phyloP scores from a whole-genome alignment of 169 alveolate genomes.

The Besnoitia besnoiti region DNA sequence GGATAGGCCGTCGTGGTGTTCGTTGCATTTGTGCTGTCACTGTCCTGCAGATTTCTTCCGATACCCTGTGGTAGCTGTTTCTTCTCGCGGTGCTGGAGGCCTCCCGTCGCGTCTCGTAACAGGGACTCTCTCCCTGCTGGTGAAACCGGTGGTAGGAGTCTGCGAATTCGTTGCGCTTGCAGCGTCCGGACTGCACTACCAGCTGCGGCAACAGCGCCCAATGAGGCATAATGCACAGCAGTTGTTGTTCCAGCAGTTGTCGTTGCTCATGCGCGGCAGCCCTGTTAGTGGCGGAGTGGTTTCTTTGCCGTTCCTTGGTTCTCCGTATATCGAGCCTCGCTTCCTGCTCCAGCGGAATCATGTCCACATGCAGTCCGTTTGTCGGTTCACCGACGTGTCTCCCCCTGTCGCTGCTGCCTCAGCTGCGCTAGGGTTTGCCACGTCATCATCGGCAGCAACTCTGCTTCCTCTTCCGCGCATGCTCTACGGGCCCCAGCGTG shows the following conservation, averaged over 20 bases:
- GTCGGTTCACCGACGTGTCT: background rate
- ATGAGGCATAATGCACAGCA: background rate
- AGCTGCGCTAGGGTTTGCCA: background rate
- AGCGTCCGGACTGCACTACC: slow-evolving; percentile 6
- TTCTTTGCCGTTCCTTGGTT: background rate
- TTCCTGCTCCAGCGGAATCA: no score
- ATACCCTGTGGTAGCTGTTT: background rate
- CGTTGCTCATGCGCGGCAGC: background rate
- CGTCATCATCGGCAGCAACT: background rate
- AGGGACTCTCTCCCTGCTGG: background rate
- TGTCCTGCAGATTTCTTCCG: background rate
- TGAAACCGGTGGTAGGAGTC: slow-evolving; percentile 1
- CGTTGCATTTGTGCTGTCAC: no score
- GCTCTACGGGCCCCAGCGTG: slow-evolving; percentile 37
- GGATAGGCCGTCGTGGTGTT: no score
- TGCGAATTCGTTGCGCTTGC: slow-evolving; percentile 19
- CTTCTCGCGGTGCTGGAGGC: background rate
- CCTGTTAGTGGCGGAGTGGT: background rate
- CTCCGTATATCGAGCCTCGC: background rate
- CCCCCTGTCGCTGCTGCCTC: background rate
- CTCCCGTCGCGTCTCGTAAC: background rate
- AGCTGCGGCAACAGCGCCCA: background rate
- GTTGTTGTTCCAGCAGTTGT: background rate
- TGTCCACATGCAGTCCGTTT: background rate
- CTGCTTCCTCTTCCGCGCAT: slow-evolving; percentile 35